A percentile compares a stretch with the other conserved stretches of the same genome.
Evolutionary conservation across 352 stramenopile species (phyloP).

Genomic region (Globisporangium solare): DNA sequence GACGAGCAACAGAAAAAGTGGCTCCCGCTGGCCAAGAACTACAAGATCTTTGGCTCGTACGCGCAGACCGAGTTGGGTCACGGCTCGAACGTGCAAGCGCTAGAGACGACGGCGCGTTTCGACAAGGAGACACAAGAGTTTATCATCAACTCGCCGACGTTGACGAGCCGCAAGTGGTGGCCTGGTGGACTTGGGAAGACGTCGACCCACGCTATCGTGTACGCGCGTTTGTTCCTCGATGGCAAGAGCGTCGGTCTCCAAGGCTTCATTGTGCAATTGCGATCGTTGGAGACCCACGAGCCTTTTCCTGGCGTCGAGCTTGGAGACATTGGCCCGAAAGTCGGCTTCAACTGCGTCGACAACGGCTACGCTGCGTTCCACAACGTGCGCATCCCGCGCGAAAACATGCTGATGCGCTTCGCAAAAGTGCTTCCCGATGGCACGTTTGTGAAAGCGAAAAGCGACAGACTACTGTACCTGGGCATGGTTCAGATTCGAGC

Average conservation of each 20-base stretch:
- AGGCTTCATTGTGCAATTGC: constrained; percentile 91
- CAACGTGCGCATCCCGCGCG: constrained; percentile 81
- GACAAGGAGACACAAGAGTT: constrained; percentile 88
- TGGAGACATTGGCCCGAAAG: constrained; percentile 91
- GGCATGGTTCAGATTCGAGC: constrained; percentile 31
- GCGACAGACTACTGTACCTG: constrained; percentile 49
- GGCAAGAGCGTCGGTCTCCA: constrained; percentile 84
- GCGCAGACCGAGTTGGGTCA: constrained; percentile 96
- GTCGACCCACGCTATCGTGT: constrained; percentile 91
- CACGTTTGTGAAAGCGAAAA: constrained; percentile 54
- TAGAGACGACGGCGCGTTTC: constrained; percentile 93
- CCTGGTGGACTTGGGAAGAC: constrained; percentile 89
- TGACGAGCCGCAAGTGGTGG: constrained; percentile 96
- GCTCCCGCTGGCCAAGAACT: constrained; percentile 56
- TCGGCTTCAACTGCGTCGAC: constrained; percentile 89
- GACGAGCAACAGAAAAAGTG: constrained; percentile 57
- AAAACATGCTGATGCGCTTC: constrained; percentile 52
- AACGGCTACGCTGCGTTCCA: constrained; percentile 89
- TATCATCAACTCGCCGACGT: constrained; percentile 91
- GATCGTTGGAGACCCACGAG: constrained; percentile 70
- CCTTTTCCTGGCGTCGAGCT: constrained; percentile 84
- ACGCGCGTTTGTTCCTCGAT: constrained; percentile 72
- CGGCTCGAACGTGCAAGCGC: constrained; percentile 87
- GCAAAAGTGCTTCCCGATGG: constrained; percentile 47
- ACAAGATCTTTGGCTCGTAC: constrained; percentile 89